Percentiles rank a stretch among this genome's conserved stretches.
phyloP scores from a whole-genome alignment of 495 filamentous ascomycete genomes.

The Chaetomium fimeti region DNA sequence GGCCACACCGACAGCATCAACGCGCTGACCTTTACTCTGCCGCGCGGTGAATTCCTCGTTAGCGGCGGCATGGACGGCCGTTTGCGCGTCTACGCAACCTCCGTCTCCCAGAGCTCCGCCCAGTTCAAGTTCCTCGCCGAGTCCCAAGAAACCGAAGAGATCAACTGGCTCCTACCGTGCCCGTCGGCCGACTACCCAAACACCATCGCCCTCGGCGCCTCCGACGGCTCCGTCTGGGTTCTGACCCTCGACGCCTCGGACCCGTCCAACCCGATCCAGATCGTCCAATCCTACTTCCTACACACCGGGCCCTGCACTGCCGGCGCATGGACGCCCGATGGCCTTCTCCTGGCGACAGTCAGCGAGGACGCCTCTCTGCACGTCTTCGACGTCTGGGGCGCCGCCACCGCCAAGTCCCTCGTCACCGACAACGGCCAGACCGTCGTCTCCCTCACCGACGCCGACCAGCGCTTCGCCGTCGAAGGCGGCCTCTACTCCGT shows the following conservation, averaged over 20 bases:
- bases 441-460: constrained; percentile 74
- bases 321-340: constrained; percentile 86
- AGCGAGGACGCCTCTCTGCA: constrained; percentile 84
- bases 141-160: constrained; percentile 80
- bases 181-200: constrained; percentile 68
- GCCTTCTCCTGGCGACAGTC: constrained; percentile 84
- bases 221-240: constrained; percentile 94
- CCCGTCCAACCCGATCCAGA: constrained; percentile 58
- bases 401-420: constrained; percentile 71
- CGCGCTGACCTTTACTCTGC: constrained; percentile 77
- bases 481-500: constrained; percentile 89
- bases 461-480: constrained; percentile 86
- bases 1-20: constrained; percentile 92
- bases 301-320: constrained; percentile 87
- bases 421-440: constrained; percentile 66
- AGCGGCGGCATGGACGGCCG: constrained; percentile 84
- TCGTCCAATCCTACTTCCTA: constrained; percentile 86
- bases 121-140: constrained; percentile 72
- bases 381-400: constrained; percentile 90
- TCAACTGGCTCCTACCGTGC: constrained; percentile 85
- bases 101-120: constrained; percentile 65
- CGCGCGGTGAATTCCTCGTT: constrained; percentile 77
- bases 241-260: constrained; percentile 73
- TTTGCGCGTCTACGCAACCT: constrained; percentile 64
- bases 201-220: constrained; percentile 84